Conservation (phyloP, 495 filamentous ascomycete genomes). For the Hyaloscypha finlandica region DNA sequence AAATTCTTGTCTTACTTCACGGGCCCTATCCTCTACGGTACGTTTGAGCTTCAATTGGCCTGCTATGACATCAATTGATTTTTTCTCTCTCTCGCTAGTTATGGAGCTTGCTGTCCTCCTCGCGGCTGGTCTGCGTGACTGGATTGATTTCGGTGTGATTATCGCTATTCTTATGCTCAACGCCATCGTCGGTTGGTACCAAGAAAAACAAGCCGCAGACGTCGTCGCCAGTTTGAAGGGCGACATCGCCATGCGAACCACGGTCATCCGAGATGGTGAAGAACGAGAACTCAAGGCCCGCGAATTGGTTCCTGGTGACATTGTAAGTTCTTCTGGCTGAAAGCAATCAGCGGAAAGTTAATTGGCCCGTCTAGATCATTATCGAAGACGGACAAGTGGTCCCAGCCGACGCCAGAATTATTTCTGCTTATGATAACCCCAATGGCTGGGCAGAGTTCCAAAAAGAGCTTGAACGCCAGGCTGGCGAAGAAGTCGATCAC, state of each 20-base stretch:
- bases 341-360: conserved; percentile 1
- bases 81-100: conserved; percentile 48
- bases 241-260: conserved; percentile 80
- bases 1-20: conserved; percentile 80
- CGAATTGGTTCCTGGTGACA: conserved; percentile 80
- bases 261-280: conserved; percentile 69
- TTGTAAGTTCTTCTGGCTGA: conserved; percentile 54
- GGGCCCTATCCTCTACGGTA: conserved; percentile 84
- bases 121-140: conserved; percentile 77
- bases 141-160: conserved; percentile 84
- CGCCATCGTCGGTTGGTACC: conserved; percentile 83
- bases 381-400: conserved; percentile 77
- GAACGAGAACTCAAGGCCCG: conserved; percentile 75
- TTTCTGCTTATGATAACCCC: conserved; percentile 73
- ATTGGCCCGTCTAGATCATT: conserved; percentile 47
- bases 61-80: conserved; percentile 15
- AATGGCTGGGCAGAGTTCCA: conserved; percentile 73
- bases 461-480: conserved; percentile 54
- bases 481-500: conserved; percentile 49
- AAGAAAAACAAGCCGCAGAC: conserved; percentile 85
- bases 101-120: conserved; percentile 84
- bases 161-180: conserved; percentile 79
- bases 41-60: conserved; percentile 31
- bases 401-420: conserved; percentile 72
- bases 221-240: conserved; percentile 79